These are phyloP conservation scores for Cercospora sojina DNA, from an alignment of 2,329 filamentous ascomycete genomes.

Conservation along the genomic window DNA sequence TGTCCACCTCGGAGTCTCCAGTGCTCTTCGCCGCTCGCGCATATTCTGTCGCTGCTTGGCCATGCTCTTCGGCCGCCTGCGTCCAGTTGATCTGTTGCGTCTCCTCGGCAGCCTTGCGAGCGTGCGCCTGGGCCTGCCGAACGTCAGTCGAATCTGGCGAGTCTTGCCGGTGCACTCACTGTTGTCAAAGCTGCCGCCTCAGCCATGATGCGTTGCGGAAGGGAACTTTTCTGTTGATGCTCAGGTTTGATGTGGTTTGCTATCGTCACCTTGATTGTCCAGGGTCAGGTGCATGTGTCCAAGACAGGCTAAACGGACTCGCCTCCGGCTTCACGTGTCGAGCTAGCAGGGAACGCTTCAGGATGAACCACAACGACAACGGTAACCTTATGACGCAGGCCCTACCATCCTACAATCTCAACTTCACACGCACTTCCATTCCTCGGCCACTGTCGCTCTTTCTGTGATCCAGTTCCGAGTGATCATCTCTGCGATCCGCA, in stretches of 20 bases:
- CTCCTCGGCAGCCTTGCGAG: conserved; percentile 76
- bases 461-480: not conserved
- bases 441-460: not conserved
- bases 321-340: not conserved
- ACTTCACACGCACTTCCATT: not conserved
- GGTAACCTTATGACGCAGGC: not conserved
- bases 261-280: not conserved
- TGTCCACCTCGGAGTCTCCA: conserved; percentile 55
- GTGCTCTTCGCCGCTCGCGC: conserved; percentile 76
- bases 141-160: conserved; percentile 6
- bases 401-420: not conserved
- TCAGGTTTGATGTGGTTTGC: not conserved
- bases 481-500: not conserved
- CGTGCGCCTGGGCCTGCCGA: conserved; percentile 78
- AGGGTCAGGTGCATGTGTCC: conserved; percentile 1
- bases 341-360: not conserved
- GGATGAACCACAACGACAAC: not conserved
- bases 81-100: conserved; percentile 68
- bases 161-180: not conserved
- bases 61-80: conserved; percentile 82
- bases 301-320: not conserved
- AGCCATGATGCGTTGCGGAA: conserved; percentile 25
- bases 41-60: conserved; percentile 84
- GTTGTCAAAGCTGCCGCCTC: conserved; percentile 29
- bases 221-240: not conserved